phyloP scores from a whole-genome alignment of 2,329 filamentous ascomycete species.

The Aspergillus japonicus region DNA sequence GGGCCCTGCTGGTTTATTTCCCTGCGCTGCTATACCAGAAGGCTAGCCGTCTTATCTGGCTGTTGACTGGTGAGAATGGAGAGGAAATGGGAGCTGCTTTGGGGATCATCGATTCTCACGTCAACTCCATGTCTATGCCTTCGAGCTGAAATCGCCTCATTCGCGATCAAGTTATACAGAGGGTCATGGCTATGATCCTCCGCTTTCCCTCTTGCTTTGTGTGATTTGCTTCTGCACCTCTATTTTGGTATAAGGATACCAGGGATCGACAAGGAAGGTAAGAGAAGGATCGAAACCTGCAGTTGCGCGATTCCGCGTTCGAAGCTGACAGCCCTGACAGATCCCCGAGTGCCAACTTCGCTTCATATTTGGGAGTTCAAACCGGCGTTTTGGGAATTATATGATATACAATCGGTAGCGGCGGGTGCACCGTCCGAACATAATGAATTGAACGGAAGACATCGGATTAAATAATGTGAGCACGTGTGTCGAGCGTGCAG shows the following conservation, averaged over 20 bases:
- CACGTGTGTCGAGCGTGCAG: conserved; percentile 15
- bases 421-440: conserved; percentile 11
- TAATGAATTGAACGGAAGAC: conserved; percentile 26
- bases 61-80: conserved; percentile 38
- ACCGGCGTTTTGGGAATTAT: conserved; percentile 14
- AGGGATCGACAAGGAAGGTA: conserved; percentile 8
- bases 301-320: background rate
- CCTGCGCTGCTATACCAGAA: conserved; percentile 39
- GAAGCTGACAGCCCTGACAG: background rate
- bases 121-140: conserved; percentile 17
- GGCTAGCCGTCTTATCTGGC: conserved; percentile 35
- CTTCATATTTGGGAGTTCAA: conserved; percentile 15
- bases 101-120: conserved; percentile 28
- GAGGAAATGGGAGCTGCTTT: conserved; percentile 29
- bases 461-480: conserved; percentile 17
- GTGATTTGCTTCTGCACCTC: background rate
- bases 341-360: conserved; percentile 1
- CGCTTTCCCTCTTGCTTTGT: conserved; percentile 6
- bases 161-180: conserved; percentile 2
- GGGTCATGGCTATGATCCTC: conserved; percentile 1
- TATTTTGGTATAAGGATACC: conserved; percentile 12
- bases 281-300: background rate
- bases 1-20: conserved; percentile 39
- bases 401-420: conserved; percentile 12
- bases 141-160: conserved; percentile 15